Base-by-base conservation (phyloP, 2,329 filamentous ascomycete genomes). In the Aureobasidium uvarum region DNA sequence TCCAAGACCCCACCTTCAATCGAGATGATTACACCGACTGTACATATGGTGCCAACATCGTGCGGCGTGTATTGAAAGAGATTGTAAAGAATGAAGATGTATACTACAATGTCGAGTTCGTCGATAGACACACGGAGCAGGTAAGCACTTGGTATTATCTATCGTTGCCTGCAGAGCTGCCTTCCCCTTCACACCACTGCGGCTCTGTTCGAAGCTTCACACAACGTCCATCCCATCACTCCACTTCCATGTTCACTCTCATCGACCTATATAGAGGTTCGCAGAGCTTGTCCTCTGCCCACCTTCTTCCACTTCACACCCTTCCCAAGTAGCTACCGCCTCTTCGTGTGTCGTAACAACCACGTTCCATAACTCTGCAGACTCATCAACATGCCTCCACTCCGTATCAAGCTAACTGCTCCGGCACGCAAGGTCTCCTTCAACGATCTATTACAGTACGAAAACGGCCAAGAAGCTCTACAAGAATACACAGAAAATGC, bases 401-500 rank as follows among this genome's bases (percentile, higher is more conserved):
- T 39, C 11, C 52, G 54, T 41, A 33, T 65, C 54, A 59, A 58
- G 54, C 63, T 65, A 45, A 65, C 45, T 10, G 41, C 20, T 36
- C 45, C 45, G 36, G 36, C 43, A 3, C 63, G 43, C 25, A 20
- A 85, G 83, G 73, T 84, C 13, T 70, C 77, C 16, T 78, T 81
- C 38, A 74, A 81, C 39, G 72, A 79, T 38, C 74, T 85, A 3
- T 68, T 82, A 14, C 67, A 73, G 2, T 74, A 81, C 33, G 72
- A 77, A 11, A 81, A 83, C 71, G 83, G 83, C 20, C 70, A 74
- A 54, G 74, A 76, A 67, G 81, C 81, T 20, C 73, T 85, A 25
- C 71, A 79, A 41, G 69, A 74, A 18, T 82, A 79, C 69, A 74
- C 67, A 66, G 68, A 66, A 64, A 72, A 67, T 41, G 36, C 28